These are phyloP conservation scores for Botrytis pseudocinerea DNA, from an alignment of 2,329 filamentous ascomycete genomes.

Conservation along the genomic window DNA sequence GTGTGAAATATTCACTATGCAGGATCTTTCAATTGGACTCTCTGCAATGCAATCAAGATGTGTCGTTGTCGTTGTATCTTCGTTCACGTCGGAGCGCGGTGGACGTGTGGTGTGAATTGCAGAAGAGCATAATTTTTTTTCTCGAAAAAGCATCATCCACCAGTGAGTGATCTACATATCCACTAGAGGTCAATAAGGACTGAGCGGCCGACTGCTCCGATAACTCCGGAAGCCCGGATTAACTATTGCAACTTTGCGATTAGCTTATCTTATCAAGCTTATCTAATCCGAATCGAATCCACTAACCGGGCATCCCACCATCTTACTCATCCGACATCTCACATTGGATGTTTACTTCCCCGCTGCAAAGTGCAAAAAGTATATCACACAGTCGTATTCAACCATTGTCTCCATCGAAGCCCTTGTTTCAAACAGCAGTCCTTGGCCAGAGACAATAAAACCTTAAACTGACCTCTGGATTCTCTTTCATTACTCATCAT, in stretches of 20 bases:
- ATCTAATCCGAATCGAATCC: conserved; percentile 5
- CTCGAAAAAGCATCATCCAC: background rate
- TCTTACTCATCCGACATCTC: background rate
- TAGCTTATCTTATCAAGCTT: background rate
- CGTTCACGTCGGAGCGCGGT: background rate
- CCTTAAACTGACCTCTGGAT: conserved; percentile 10
- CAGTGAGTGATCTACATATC: background rate
- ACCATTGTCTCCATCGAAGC: background rate
- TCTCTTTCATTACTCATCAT: background rate
- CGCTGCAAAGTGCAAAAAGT: conserved; percentile 3
- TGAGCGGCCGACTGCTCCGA: conserved; percentile 9
- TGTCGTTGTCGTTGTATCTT: background rate
- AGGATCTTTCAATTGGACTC: background rate
- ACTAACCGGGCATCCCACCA: conserved; percentile 3
- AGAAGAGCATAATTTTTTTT: conserved; percentile 6
- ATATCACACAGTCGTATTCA: conserved; percentile 10
- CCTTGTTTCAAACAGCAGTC: conserved; percentile 5
- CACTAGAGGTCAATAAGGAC: background rate
- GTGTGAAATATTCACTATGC: fast-evolving
- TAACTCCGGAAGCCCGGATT: background rate
- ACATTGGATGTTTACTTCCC: conserved; percentile 3
- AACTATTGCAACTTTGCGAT: background rate
- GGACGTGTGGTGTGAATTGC: background rate
- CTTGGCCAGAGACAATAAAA: conserved; percentile 6
- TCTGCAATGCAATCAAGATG: background rate